Base-by-base conservation (phyloP, 2,329 filamentous ascomycete genomes). In the Pyricularia grisea region DNA sequence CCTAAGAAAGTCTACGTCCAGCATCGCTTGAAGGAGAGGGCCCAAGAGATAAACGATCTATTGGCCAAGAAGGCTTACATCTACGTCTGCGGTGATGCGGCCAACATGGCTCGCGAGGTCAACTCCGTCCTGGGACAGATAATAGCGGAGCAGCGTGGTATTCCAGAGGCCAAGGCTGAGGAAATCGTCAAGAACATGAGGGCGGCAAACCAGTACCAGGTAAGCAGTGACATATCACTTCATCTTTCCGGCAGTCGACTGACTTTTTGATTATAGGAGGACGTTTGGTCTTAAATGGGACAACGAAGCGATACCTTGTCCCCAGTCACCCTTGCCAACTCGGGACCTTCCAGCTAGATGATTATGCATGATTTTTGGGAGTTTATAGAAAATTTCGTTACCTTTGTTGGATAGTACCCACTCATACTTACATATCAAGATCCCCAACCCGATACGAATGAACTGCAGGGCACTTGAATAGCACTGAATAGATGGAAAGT, bases 101-200 rank as follows among this genome's bases (percentile, higher is more conserved):
- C 95, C 69, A 94, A 97, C 82, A 97, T 97, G 94, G 94, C 94
- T 65, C 90, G 94, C 70, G 94, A 97, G 78, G 93, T 97, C 76
- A 97, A 96, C 78, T 84, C 90, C 28, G 88, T 93, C n/a, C 84
- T 99, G 63, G 90, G 86, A 30, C 90, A 96, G 77, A 96, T 98
- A 76, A 90, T 99, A 74, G 85, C 93, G 30, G 88, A 94, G 77
- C 87, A 97, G 79, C 88, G 95, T 68, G 91, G 91, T 67, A 85
- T 98, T 70, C 85, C 92, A 1, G 90, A 94, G 75, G 84, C 90
- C 72, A 97, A 97, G 85, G 95, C 88, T 17, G 95, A 99, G 81
- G 94, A 98, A 77, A 90, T 97, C 75, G 93, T 99, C 71, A 99
- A 98, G 87, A 90, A 90, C 75, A 97, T 99, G 94, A 90, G 95